Base-by-base conservation (phyloP, 2,329 filamentous ascomycete genomes). In the Cryphonectria radicalis region DNA sequence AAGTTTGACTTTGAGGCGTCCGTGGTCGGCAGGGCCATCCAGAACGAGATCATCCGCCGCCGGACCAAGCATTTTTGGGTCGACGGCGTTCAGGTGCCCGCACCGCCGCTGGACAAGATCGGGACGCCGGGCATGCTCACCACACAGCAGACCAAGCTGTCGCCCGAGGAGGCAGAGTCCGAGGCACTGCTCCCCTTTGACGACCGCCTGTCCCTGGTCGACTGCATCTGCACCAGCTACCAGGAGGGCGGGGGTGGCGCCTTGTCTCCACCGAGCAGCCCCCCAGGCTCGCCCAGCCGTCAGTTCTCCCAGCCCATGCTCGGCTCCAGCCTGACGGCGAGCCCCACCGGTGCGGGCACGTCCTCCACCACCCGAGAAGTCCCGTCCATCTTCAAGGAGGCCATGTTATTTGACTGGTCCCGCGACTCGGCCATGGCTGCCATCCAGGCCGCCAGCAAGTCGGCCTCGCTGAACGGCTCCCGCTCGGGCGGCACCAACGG, bases 391-490 rank as follows among this genome's bases (percentile, higher is more conserved):
- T 88, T 94, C 75, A 90, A 87, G 74, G 93, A 96, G 73, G 88
- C 93, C 75, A 93, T 98, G 88, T 83, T 94, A 70, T 84, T 88
- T 28, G 89, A 93, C 64, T 98, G 95, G 95, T 92, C 90, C 55
- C 90, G 91, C 77, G 94, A 97, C 32, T 82, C 85, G 19, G 92
- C 92, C 43, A 83, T 96, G 67, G 88, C 90, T 14, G 85, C 88
- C 53, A 86, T 93, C 65, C 89, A 92, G 72, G 89, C 92, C 69
- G 88, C 86, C 66, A 90, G 90, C 76, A 93, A 91, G 76, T 89
- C 92, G 0, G 88, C 89, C 17, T 97, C 94, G 4, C 83, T 97
- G 69, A 92, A 85, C 68, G 94, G 93, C 32, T 97, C 94, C 3
- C 90, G 89, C 74, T 86, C 88, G 1, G 91, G 88, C 59, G 91